Conservation (phyloP, 2,329 filamentous ascomycete genomes). For the Leptographium wingfieldii region DNA sequence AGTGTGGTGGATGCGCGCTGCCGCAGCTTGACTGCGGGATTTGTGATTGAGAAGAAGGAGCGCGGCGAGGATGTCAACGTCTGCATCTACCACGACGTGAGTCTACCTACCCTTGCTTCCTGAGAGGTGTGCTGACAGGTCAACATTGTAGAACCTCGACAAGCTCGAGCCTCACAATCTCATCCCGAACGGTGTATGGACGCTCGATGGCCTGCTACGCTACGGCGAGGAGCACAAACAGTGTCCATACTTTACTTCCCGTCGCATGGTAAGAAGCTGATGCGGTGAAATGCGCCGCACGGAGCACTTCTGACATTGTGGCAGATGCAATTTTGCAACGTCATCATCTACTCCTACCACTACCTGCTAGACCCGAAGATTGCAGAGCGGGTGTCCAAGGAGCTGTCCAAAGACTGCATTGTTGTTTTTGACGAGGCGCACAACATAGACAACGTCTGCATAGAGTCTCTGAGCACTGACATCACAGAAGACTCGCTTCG, state of each 20-base stretch:
- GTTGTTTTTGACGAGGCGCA: conserved; percentile 98
- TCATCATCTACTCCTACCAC: conserved; percentile 99
- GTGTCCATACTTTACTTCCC: conserved; percentile 91
- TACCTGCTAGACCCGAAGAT: conserved; percentile 97
- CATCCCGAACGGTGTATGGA: conserved; percentile 91
- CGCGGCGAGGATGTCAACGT: conserved; percentile 87
- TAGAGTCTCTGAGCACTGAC: conserved; percentile 93
- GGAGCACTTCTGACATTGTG: not conserved
- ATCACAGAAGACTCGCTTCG: conserved; percentile 89
- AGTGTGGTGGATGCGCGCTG: conserved; percentile 90
- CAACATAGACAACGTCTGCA: conserved; percentile 99
- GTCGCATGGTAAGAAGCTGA: conserved; percentile 62
- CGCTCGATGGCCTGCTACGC: conserved; percentile 72
- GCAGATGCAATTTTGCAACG: conserved; percentile 96
- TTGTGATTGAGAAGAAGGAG: conserved; percentile 96
- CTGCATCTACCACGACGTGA: conserved; percentile 86
- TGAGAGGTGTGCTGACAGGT: not conserved
- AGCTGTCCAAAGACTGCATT: conserved; percentile 95
- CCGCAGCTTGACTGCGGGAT: conserved; percentile 87
- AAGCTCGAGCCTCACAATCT: conserved; percentile 81
- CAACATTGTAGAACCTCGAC: conserved; percentile 60
- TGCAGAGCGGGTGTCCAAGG: conserved; percentile 73
- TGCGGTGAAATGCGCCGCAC: not conserved
- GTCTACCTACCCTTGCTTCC: conserved; percentile 12
- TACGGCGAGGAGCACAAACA: conserved; percentile 96